A percentile compares a stretch with the other conserved stretches of the same genome.
These are phyloP conservation scores for Blastobotrys indianensis DNA, from an alignment of 1,139 yeast species.

Conservation along the genomic window DNA sequence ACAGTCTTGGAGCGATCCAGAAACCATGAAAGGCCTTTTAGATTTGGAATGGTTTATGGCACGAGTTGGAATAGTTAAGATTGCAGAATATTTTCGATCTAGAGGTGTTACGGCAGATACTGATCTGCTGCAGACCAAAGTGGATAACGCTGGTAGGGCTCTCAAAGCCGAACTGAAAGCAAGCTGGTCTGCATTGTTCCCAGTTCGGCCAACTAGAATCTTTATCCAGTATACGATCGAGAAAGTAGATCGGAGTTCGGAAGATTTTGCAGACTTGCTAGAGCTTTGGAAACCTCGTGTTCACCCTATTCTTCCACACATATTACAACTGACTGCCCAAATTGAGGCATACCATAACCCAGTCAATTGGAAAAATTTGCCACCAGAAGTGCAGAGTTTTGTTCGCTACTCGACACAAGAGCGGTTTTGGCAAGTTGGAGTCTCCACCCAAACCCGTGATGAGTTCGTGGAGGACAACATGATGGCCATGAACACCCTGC, in stretches of 20 bases:
- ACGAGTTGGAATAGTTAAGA: slow-evolving; percentile 86
- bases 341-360: slow-evolving; percentile 95
- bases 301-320: slow-evolving; percentile 85
- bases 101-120: slow-evolving; percentile 76
- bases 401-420: slow-evolving; percentile 84
- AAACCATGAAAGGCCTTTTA: slow-evolving; percentile 79
- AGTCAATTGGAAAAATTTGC: slow-evolving; percentile 80
- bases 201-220: slow-evolving; percentile 91
- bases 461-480: slow-evolving; percentile 93
- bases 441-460: slow-evolving; percentile 88
- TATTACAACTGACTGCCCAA: slow-evolving; percentile 78
- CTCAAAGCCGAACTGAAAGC: slow-evolving; percentile 74
- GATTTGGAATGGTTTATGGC: slow-evolving; percentile 98
- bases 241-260: slow-evolving; percentile 70
- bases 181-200: slow-evolving; percentile 92
- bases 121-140: slow-evolving; percentile 65
- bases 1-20: slow-evolving; percentile 87
- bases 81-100: slow-evolving; percentile 81
- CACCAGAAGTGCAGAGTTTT: slow-evolving; percentile 84
- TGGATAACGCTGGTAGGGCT: slow-evolving; percentile 85
- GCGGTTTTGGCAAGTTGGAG: slow-evolving; percentile 98
- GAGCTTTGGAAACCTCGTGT: slow-evolving; percentile 89
- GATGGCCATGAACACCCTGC: slow-evolving; percentile 83
- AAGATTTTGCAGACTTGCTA: slow-evolving; percentile 66
- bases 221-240: slow-evolving; percentile 94